Conservation (phyloP, 345 rosid genomes). For the Gossypium mustelinum region DNA sequence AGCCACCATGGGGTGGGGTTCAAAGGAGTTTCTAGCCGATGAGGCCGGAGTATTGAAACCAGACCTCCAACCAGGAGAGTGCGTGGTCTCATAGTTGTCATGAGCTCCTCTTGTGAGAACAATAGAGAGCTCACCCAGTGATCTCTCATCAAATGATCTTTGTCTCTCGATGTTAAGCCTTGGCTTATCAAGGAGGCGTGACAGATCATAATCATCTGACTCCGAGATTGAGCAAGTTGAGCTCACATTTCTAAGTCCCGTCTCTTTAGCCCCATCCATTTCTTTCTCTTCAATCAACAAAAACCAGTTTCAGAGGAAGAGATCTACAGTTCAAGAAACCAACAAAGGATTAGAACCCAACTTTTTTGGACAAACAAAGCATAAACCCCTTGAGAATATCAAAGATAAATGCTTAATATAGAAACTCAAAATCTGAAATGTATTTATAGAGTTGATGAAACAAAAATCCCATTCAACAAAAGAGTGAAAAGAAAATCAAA, state of each 20-base stretch:
- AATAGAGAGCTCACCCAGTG: constrained; percentile 78
- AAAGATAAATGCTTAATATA: constrained; percentile 11
- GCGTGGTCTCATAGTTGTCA: constrained; percentile 48
- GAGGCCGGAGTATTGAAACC: constrained; percentile 81
- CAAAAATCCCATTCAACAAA: not conserved
- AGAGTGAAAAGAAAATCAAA: not conserved
- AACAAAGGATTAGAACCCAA: not conserved
- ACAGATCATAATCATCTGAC: constrained; percentile 67
- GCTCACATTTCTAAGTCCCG: constrained; percentile 64
- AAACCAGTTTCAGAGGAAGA: not conserved
- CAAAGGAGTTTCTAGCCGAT: constrained; percentile 78
- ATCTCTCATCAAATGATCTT: constrained; percentile 54
- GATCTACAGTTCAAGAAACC: constrained; percentile 1
- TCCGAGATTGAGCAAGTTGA: constrained; percentile 77
- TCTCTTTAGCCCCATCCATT: constrained; percentile 48
- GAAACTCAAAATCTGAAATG: constrained; percentile 5
- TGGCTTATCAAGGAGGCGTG: constrained; percentile 80
- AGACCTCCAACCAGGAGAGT: constrained; percentile 63
- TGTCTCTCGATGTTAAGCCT: constrained; percentile 82
- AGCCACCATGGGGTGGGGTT: constrained; percentile 93
- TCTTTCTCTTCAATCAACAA: constrained; percentile 19
- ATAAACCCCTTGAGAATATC: constrained; percentile 7
- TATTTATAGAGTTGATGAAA: not conserved
- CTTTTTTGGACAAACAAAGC: constrained; percentile 9
- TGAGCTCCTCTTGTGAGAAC: constrained; percentile 39